Evolutionary conservation across 2,329 filamentous ascomycete species (phyloP), one percentile per base, ranked within the genome.

Genomic region (Pseudocercospora vitis): DNA sequence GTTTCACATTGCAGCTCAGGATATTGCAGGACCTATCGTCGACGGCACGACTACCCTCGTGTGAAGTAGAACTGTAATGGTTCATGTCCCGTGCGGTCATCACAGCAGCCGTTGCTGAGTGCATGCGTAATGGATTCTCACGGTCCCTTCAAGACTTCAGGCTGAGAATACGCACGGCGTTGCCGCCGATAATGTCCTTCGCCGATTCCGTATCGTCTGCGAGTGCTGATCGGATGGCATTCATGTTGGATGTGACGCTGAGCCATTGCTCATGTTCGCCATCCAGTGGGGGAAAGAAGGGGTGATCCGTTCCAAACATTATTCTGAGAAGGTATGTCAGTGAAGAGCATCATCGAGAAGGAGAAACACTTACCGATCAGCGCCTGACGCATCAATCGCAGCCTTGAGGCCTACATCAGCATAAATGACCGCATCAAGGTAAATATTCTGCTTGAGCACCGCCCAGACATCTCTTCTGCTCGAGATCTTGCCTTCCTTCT

Each of bases 371-470:
- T 61, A 80, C 78, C 89, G 72, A 63, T 91, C 87, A 0, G 77
- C 76, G 0, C 87, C 87, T 7, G 73, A 80, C 0, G 85, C 86
- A 18, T 84, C 81, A 2, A 89, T 78, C 0, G 88, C 88, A 1
- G 87, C 86, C 63, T 81, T 84, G 52, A 91, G 70, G 0, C 87
- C 88, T 7, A 89, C 83, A 42, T 87, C 83, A 0, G 86, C 88
- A 70, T 94, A 91, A 5, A 95, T 82, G 11, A 95, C 91, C 0
- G 90, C 90, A 72, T 96, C 91, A 1, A 96, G 80, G 68, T 91
- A 94, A 40, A 96, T 81, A 73, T 96, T 94, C 58, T 83, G 85
- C 65, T 81, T 82, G 60, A 87, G 59, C 2, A 87, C 74, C 63
- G 86, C 82, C 84, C 83, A 86, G 0, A 87, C 71, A 50, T 76